Evolutionary conservation across 1,284 basidiomycete species (phyloP).

Genomic region (Mycena citricolor): DNA sequence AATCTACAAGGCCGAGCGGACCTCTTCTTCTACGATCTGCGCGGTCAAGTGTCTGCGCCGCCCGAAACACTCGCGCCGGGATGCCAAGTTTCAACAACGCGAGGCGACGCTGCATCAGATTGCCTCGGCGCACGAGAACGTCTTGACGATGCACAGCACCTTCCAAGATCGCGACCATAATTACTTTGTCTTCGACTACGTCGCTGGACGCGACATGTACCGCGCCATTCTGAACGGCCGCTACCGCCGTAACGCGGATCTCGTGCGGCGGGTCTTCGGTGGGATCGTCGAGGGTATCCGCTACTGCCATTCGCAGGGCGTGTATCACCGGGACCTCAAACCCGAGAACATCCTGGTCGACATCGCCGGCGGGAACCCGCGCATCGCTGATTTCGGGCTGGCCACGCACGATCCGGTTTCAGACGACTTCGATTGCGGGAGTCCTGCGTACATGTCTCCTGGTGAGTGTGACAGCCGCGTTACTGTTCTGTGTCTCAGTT

Average conservation of each 20-base stretch:
- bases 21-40: constrained; percentile 54
- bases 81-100: constrained; percentile 21
- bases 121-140: constrained; percentile 60
- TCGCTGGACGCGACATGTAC: constrained; percentile 49
- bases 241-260: constrained; percentile 47
- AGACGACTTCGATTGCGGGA: constrained; percentile 63
- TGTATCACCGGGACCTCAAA: constrained; percentile 14
- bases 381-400: constrained; percentile 70
- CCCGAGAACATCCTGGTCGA: constrained; percentile 56
- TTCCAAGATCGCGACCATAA: constrained; percentile 46
- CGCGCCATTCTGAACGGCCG: constrained; percentile 42
- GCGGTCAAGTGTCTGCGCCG: constrained; percentile 67
- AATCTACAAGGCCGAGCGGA: constrained; percentile 21
- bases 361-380: constrained; percentile 45
- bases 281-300: constrained; percentile 7
- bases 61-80: constrained; percentile 19
- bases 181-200: constrained; percentile 48
- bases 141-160: constrained; percentile 67
- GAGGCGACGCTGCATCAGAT: constrained; percentile 54
- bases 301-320: constrained; percentile 3
- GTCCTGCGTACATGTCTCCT: constrained; percentile 62
- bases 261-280: constrained; percentile 60
- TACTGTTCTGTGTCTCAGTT: constrained; percentile 8
- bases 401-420: constrained; percentile 57
- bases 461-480: constrained; percentile 38